phyloP scores from a whole-genome alignment of 495 filamentous ascomycete species.

The Margaritispora aquatica region DNA sequence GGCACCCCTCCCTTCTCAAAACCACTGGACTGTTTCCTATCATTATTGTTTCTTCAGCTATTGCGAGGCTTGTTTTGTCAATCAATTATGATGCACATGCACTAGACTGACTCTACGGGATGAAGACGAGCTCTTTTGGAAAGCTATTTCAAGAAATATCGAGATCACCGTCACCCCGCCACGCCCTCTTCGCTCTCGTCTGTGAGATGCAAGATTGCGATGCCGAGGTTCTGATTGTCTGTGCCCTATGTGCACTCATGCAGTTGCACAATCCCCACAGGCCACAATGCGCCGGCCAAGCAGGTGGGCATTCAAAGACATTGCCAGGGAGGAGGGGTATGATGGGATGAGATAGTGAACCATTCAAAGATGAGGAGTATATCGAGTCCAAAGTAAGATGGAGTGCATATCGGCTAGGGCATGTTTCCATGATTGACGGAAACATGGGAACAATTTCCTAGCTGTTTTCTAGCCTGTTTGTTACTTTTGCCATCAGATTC shows the following conservation, averaged over 20 bases:
- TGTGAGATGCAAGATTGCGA: background rate
- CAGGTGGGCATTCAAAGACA: background rate
- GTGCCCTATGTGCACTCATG: background rate
- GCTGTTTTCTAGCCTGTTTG: background rate
- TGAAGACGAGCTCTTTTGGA: too few relatives aligned
- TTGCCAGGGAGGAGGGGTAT: background rate
- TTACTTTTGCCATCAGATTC: background rate
- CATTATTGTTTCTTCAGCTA: background rate
- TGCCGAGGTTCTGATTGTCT: background rate
- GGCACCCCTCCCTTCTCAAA: background rate
- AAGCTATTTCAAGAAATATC: too few relatives aligned
- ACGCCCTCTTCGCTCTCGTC: too few relatives aligned
- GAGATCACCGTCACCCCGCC: too few relatives aligned
- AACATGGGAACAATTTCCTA: constrained; percentile 15
- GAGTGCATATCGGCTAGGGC: constrained; percentile 7
- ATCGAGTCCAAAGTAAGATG: constrained; percentile 5
- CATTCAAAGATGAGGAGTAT: background rate
- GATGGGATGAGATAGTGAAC: background rate
- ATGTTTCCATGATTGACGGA: constrained; percentile 5
- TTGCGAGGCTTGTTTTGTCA: background rate
- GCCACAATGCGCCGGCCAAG: background rate
- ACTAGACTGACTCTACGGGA: too few relatives aligned
- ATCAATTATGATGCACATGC: background rate
- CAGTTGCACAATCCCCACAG: background rate
- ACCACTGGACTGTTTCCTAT: background rate